Evolutionary conservation across 352 stramenopile genomes (phyloP).

Genomic region (Pelagophyceae sp.): DNA sequence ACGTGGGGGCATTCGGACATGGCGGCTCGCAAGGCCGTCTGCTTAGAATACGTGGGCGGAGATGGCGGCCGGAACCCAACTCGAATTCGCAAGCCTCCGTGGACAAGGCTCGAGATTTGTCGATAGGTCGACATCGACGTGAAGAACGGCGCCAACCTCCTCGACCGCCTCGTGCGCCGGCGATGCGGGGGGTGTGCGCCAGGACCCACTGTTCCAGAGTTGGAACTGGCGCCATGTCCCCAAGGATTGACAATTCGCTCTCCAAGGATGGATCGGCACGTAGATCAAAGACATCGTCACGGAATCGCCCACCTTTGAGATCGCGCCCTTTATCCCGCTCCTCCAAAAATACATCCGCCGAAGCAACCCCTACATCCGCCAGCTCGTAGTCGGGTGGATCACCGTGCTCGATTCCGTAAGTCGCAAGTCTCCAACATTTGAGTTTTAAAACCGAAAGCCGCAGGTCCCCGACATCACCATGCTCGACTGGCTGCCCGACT

Average conservation of each 20-base stretch:
- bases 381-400: slow-evolving; percentile 95
- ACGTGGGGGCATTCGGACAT: too few species aligned
- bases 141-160: slow-evolving; percentile 83
- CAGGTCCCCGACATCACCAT: slow-evolving; percentile 98
- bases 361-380: slow-evolving; percentile 97
- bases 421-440: too few species aligned
- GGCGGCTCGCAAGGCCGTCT: too few species aligned
- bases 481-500: slow-evolving; percentile 93
- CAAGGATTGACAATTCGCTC: slow-evolving; percentile 61
- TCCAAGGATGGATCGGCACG: too few species aligned
- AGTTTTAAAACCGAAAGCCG: too few species aligned
- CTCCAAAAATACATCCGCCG: slow-evolving; percentile 98
- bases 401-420: slow-evolving; percentile 95
- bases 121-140: slow-evolving; percentile 99
- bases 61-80: too few species aligned
- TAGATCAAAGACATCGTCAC: slow-evolving; percentile 98
- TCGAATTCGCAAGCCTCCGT: too few species aligned
- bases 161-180: too few species aligned
- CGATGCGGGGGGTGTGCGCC: slow-evolving; percentile 10
- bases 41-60: too few species aligned
- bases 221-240: background rate
- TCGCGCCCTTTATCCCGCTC: slow-evolving; percentile 96
- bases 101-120: too few species aligned
- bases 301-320: slow-evolving; percentile 92
- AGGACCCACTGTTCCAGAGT: background rate